Evolutionary conservation across 805 yeast species (phyloP), one percentile per base, ranked within the genome.

Genomic region (Ogataea dorogensis): DNA sequence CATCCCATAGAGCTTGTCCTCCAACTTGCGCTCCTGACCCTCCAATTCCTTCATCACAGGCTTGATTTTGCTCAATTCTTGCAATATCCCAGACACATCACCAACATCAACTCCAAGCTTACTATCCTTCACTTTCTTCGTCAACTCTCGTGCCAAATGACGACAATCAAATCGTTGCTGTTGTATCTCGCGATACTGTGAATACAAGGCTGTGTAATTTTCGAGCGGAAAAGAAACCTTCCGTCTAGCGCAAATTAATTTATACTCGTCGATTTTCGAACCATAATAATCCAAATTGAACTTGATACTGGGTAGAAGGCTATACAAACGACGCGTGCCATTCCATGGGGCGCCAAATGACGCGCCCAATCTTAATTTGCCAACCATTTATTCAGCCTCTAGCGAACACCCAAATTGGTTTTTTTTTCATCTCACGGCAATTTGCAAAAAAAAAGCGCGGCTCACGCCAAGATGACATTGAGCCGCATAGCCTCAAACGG

Each of bases 1-100:
- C 10, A 60, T 57, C 0, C 51, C 39, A 22, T 58, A 55, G 0
- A 81, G 56, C 3, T 55, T 49, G 5, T 61, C 54, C 12, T 75
- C 69, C 3, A 70, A 40, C 1, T 27, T 36, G 7, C 46, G 59
- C 15, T 55, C 43, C 1, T 38, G 21, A 3, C 49, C 47, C 26
- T 60, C 59, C 3, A 51, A 44, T 1, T 43, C 31, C n/a, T 62
- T 58, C 7, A 71, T 24, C 0, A 40, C 27, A 5, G 58, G 58
- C 38, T 58, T 45, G 12, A 67, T 47, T n/a, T 44, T 31, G 6
- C 54, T 39, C 12, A 64, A 33, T 7, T 42, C 41, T 9, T 50
- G 16, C 4, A 51, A n/a, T 5, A 26, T 24, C 5, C 32, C 27
- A 22, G 46, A 43, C 24, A 38, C 39, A 5, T 31, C 28, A 4